Evolutionary conservation across 352 stramenopile genomes (phyloP), one percentile per base, ranked within the genome.

Genomic region (Phytophthora fragariaefolia): DNA sequence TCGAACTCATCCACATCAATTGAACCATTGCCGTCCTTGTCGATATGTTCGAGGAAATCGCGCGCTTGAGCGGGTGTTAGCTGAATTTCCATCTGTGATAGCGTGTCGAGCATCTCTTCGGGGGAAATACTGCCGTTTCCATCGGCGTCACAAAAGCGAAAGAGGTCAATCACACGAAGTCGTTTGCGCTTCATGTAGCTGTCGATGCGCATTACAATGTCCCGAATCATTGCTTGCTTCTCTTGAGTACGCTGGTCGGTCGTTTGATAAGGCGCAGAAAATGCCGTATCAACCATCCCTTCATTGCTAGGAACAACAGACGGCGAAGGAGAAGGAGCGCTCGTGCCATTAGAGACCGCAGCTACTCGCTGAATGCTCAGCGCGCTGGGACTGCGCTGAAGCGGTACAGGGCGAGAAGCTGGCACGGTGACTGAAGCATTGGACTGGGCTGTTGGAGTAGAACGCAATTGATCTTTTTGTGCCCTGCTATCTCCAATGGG

Each of bases 1-100:
- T 94, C 85, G 48, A 96, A 95, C 53, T 95, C 86, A 62, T 96
- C 85, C 27, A 96, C 79, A 42, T 96, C 85, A 56, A 96, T 93
- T 2, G 82, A 89, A 6, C 85, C 85, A 20, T 96, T 92, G 8
- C 85, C 83, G 57, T 96, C 85, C 42, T 91, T 92, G 73, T 95
- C 85, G 20, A 96, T 90, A 34, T 92, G 79, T 15, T 77, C 73
- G 63, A 94, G 87, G 38, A 95, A 92, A 12, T 84, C 82, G 20
- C 82, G 63, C 0, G 74, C 83, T 71, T 95, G 82, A 45, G 87
- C 74, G 2, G 80, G 47, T 22, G 82, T 81, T 13, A 94, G 73
- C 51, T 92, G 85, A 53, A 93, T 94, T 56, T 95, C 85, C 84
- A 95, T 92, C 53, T 93, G 85, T 15, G 84, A 87, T 4, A 96